A percentile compares a stretch with the other conserved stretches of the same genome.
These are phyloP conservation scores for Russula earlei DNA, from an alignment of 768 basidiomycete genomes.

Conservation along the genomic window DNA sequence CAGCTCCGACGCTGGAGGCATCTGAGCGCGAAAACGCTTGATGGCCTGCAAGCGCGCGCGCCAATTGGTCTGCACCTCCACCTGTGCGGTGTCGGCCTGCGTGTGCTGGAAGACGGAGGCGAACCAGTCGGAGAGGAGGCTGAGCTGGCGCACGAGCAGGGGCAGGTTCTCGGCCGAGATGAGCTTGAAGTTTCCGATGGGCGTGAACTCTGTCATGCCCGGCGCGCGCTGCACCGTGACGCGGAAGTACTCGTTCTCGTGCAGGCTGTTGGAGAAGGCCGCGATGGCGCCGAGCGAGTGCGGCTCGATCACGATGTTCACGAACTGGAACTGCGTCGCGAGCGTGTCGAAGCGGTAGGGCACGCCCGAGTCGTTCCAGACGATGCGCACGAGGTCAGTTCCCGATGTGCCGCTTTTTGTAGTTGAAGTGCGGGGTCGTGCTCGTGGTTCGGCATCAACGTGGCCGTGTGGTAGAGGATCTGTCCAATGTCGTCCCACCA, in stretches of 20 bases:
- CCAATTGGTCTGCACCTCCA: slow-evolving; percentile 89
- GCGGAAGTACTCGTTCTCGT: slow-evolving; percentile 95
- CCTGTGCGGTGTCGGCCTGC: slow-evolving; percentile 53
- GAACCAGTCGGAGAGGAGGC: slow-evolving; percentile 84
- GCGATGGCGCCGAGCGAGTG: slow-evolving; percentile 78
- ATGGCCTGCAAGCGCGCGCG: slow-evolving; percentile 70
- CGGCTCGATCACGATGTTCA: slow-evolving; percentile 95
- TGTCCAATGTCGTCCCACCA: slow-evolving; percentile 99
- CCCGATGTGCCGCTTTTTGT: slow-evolving; percentile 94
- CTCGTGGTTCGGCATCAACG: slow-evolving; percentile 82
- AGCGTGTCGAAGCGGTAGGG: slow-evolving; percentile 90
- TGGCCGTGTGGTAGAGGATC: slow-evolving; percentile 90
- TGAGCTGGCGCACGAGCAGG: slow-evolving; percentile 79
- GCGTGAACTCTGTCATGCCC: slow-evolving; percentile 91
- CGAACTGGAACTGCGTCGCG: slow-evolving; percentile 88
- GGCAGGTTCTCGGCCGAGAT: slow-evolving; percentile 85
- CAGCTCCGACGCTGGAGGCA: slow-evolving; percentile 18
- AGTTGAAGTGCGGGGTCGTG: slow-evolving; percentile 61
- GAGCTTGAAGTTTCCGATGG: slow-evolving; percentile 89
- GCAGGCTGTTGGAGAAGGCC: slow-evolving; percentile 72
- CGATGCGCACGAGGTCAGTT: slow-evolving; percentile 93
- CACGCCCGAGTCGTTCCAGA: slow-evolving; percentile 95
- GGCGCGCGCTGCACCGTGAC: slow-evolving; percentile 80
- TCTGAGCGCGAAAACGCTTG: slow-evolving; percentile 44
- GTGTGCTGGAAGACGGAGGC: slow-evolving; percentile 75